Base-by-base conservation (phyloP, 192 early-diverging fungal genomes). In the Spizellomyces punctatus region DNA sequence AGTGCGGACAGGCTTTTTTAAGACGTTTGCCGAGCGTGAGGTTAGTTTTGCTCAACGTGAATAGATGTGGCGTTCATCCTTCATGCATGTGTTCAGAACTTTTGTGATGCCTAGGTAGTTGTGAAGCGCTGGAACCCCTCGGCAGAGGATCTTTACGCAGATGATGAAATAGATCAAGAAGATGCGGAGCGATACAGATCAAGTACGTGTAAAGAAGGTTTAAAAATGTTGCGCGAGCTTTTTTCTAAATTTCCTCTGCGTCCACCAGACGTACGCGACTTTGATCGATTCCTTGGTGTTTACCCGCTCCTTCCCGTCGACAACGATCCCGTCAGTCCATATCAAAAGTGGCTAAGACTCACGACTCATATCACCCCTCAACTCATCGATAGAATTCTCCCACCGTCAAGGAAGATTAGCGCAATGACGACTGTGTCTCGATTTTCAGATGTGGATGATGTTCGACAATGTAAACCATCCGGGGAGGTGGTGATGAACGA, bases 201-300 rank as follows among this genome's bases (percentile, higher is more conserved):
- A 64, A 91, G 93, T 94, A 83, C 58, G 80, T 63, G 10, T 71
- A 19, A 19, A 10, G 56, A 17, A 9, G 10, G 5, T 5, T 67
- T 14, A 2, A 17, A 17, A 16, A 36, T 10, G 22, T 58, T 56
- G 5, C 17, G 6, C 21, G 3, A 14, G 16, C 5, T 55, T 17
- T 36, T 21, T 8, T 21, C 52, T 8, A 58, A n/a, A 9, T 43
- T n/a, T 46, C 0, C 43, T 8, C 16, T 48, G 19, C 6, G 16
- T 43, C 16, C 46, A 46, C 22, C 81, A 89, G 89, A 91, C 56
- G 89, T 95, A 54, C 82, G 92, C 16, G 86, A 91, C 47, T 85
- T 95, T 65, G 95, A 98, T 71, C 81, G 78, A 6, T 86, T 82
- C 58, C 83, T 96, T 5, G 96, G 94, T 12, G 80, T 91, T 8